Evolutionary conservation across 192 early-diverging fungal species (phyloP).

Genomic region (Funneliformis geosporum): DNA sequence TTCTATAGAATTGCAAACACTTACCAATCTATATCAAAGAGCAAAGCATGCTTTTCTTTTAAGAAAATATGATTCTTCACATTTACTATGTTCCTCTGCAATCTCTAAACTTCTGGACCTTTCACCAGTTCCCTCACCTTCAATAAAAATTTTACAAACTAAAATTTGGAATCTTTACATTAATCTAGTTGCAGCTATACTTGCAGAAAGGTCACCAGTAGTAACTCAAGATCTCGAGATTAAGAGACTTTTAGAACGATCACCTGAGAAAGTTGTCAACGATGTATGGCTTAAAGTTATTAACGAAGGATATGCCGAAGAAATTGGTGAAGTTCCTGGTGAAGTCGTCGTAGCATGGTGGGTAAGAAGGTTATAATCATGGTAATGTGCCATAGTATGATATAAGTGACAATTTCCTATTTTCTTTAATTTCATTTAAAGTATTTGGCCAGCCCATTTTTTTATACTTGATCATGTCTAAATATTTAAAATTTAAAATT

Average conservation of each 20-base stretch:
- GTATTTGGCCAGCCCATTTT: not conserved
- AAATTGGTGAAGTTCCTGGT: slow-evolving; percentile 46
- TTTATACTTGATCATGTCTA: not conserved
- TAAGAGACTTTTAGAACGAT: slow-evolving; percentile 29
- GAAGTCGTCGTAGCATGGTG: slow-evolving; percentile 46
- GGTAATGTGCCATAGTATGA: not conserved
- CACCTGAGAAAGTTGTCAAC: slow-evolving; percentile 35
- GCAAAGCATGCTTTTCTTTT: slow-evolving; percentile 41
- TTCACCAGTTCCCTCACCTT: slow-evolving; percentile 17
- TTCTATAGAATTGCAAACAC: not conserved
- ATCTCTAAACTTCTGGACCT: slow-evolving; percentile 34
- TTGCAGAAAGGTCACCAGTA: slow-evolving; percentile 38
- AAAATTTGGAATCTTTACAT: slow-evolving; percentile 44
- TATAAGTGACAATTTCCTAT: not conserved
- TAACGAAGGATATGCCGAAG: slow-evolving; percentile 38
- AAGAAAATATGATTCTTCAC: slow-evolving; percentile 39
- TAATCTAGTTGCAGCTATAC: slow-evolving; percentile 42
- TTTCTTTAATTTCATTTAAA: not conserved
- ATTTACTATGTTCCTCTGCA: slow-evolving; percentile 36
- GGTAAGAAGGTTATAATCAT: slow-evolving; percentile 1
- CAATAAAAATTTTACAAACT: slow-evolving; percentile 38
- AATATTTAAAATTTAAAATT: not conserved
- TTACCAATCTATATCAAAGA: slow-evolving; percentile 36
- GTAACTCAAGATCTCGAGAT: not conserved
- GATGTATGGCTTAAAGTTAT: slow-evolving; percentile 42